Evolutionary conservation across 192 early-diverging fungal genomes (phyloP).

Genomic region (Backusella mclennaniae): DNA sequence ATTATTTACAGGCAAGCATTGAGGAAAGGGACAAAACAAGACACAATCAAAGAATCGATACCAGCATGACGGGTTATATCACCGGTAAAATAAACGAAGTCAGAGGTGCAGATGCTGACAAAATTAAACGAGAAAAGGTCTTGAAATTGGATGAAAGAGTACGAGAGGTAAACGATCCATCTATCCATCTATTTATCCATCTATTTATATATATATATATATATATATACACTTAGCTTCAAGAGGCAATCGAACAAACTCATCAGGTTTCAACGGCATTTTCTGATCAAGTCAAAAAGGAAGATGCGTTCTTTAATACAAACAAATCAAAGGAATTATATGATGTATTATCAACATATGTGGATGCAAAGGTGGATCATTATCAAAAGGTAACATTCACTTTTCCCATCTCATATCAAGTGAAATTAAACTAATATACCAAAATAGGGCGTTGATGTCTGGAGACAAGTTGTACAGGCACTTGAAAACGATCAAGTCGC

Average conservation of each 20-base stretch:
- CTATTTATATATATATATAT: too few species aligned
- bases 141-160: conserved; percentile 73
- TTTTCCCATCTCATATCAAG: not conserved
- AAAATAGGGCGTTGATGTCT: conserved; percentile 11
- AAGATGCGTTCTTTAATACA: conserved; percentile 76
- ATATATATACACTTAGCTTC: conserved; percentile 54
- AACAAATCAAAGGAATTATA: conserved; percentile 84
- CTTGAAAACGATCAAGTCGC: not conserved
- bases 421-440: not conserved
- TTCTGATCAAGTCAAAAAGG: conserved; percentile 79
- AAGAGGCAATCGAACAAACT: conserved; percentile 77
- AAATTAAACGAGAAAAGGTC: conserved; percentile 76
- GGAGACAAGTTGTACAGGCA: conserved; percentile 13
- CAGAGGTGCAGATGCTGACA: conserved; percentile 83
- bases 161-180: conserved; percentile 47
- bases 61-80: conserved; percentile 70
- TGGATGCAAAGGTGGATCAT: conserved; percentile 79
- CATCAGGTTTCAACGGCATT: conserved; percentile 67
- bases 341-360: conserved; percentile 70
- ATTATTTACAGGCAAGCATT: conserved; percentile 67
- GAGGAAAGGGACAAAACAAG: conserved; percentile 73
- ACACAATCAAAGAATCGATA: conserved; percentile 53
- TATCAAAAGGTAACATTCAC: conserved; percentile 64
- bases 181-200: not conserved
- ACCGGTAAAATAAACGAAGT: conserved; percentile 88